A percentile compares a stretch with the other conserved stretches of the same genome.
Conservation (phyloP, 148 eudicot species). For the Suaeda aralocaspica region DNA sequence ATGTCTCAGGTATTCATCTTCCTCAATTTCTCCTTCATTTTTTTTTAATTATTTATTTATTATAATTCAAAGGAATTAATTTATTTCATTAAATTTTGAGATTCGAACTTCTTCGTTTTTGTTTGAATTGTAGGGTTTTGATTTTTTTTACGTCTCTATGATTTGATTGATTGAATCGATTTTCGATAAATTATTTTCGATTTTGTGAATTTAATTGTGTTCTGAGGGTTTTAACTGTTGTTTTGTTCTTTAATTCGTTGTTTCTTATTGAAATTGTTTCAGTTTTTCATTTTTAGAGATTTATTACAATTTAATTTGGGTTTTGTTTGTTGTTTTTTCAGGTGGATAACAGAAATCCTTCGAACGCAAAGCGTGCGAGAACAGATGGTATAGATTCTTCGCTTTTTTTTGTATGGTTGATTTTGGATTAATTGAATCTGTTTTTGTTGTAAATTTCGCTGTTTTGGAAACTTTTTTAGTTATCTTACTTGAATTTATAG, state of each 20-base stretch:
- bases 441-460: too few species aligned
- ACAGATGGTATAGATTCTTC: conserved; percentile 60
- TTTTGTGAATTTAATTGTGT: background rate
- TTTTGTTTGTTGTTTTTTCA: conserved; percentile 15
- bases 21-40: background rate
- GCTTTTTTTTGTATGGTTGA: background rate
- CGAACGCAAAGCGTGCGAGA: conserved; percentile 79
- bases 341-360: conserved; percentile 85
- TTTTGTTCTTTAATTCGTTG: conserved; percentile 14
- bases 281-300: background rate
- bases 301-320: conserved; percentile 6
- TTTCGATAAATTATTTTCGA: background rate
- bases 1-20: conserved; percentile 47
- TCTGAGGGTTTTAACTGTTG: background rate
- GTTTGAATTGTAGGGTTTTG: background rate
- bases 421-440: background rate
- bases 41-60: background rate
- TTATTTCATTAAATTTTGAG: too few species aligned
- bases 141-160: background rate
- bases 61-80: background rate
- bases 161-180: too few species aligned
- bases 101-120: background rate
- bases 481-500: background rate
- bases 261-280: background rate
- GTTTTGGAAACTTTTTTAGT: background rate